These are phyloP conservation scores for Citrullus colocynthis DNA, from an alignment of 306 rosid genomes.

Conservation along the genomic window DNA sequence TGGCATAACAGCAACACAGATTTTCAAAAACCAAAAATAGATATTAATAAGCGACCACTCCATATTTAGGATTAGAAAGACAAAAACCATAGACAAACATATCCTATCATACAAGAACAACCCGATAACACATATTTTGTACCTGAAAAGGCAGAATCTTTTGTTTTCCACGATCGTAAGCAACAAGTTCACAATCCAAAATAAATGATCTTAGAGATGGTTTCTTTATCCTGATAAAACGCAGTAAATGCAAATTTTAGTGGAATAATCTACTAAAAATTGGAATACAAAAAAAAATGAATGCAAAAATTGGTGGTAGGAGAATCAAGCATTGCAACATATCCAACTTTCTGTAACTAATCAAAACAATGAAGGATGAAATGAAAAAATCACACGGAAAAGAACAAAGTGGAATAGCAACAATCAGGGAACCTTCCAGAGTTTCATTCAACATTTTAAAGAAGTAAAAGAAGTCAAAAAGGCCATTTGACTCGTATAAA, in stretches of 20 bases:
- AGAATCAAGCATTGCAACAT: not conserved
- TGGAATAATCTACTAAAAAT: not conserved
- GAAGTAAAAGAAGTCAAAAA: not conserved
- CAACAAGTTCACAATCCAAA: constrained; percentile 92
- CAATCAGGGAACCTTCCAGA: not conserved
- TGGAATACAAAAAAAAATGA: not conserved
- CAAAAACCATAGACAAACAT: not conserved
- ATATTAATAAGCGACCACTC: not conserved
- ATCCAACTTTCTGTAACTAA: not conserved
- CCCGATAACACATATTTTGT: not conserved
- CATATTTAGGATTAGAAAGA: not conserved
- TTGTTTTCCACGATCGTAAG: constrained; percentile 52
- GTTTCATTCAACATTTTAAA: not conserved
- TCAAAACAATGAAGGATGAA: not conserved
- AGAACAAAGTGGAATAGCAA: not conserved
- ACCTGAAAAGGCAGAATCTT: constrained; percentile 85
- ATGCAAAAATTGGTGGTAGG: not conserved
- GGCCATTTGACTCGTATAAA: not conserved
- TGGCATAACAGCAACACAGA: not conserved
- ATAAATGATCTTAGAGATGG: constrained; percentile 63
- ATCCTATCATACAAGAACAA: not conserved
- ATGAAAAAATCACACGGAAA: not conserved
- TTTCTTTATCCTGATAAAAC: constrained; percentile 68
- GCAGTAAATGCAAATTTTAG: constrained; percentile 16
- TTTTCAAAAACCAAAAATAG: not conserved